Percentiles rank a stretch among this genome's conserved stretches.
phyloP scores from a whole-genome alignment of 768 basidiomycete species.

The Leccinum broughii region DNA sequence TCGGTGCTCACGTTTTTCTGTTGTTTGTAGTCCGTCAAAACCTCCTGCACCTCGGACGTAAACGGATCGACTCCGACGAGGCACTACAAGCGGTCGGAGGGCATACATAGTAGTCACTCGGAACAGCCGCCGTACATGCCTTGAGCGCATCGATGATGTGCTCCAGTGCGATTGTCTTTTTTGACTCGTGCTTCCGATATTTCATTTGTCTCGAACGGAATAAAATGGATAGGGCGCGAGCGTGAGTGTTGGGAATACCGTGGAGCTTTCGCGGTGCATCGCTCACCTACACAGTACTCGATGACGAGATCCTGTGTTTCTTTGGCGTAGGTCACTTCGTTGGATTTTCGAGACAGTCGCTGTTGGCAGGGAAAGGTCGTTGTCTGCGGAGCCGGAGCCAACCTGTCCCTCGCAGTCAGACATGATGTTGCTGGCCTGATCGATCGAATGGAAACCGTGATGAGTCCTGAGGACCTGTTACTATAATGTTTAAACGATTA shows the following conservation, averaged over 20 bases:
- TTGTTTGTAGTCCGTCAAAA: slow-evolving; percentile 94
- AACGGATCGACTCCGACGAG: slow-evolving; percentile 90
- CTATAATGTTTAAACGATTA: too few relatives aligned
- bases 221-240: slow-evolving; percentile 60
- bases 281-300: slow-evolving; percentile 98
- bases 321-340: slow-evolving; percentile 86
- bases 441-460: too few relatives aligned
- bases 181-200: slow-evolving; percentile 95
- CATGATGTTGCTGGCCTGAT: slow-evolving; percentile 46
- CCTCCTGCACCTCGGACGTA: slow-evolving; percentile 86
- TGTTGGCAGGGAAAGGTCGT: slow-evolving; percentile 93
- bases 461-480: too few relatives aligned
- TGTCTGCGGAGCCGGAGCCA: slow-evolving; percentile 67
- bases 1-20: slow-evolving; percentile 76
- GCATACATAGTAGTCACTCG: background rate
- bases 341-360: slow-evolving; percentile 97
- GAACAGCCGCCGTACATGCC: slow-evolving; percentile 43
- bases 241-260: slow-evolving; percentile 17
- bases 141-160: slow-evolving; percentile 92
- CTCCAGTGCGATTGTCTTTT: slow-evolving; percentile 98
- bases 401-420: slow-evolving; percentile 86
- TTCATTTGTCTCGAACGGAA: slow-evolving; percentile 98
- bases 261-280: slow-evolving; percentile 23
- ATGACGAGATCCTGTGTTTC: slow-evolving; percentile 96
- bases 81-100: slow-evolving; percentile 48